Percentiles rank a stretch among this genome's conserved stretches.
phyloP scores from a whole-genome alignment of 805 yeast genomes.

The Kuraishia ogatae region DNA sequence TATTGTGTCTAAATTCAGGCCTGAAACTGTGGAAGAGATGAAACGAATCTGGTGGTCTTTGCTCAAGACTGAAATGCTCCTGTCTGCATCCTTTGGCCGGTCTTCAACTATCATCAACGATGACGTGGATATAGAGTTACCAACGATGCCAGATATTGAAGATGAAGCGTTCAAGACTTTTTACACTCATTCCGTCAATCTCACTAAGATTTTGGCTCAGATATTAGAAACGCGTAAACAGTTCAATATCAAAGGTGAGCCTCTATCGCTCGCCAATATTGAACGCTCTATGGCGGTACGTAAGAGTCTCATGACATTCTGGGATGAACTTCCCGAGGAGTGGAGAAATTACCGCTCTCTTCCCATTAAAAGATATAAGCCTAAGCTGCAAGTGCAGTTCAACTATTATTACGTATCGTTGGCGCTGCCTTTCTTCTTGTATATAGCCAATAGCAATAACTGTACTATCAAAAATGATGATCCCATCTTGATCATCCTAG shows the following conservation, averaged over 20 bases:
- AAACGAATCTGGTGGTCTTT: slow-evolving; percentile 36
- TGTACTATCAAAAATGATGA: slow-evolving; percentile 28
- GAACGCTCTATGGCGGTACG: slow-evolving; percentile 30
- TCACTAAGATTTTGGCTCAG: slow-evolving; percentile 29
- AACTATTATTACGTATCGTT: slow-evolving; percentile 32
- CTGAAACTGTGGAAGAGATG: slow-evolving; percentile 28
- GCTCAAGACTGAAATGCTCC: slow-evolving; percentile 29
- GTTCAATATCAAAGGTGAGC: slow-evolving; percentile 23
- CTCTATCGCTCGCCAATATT: slow-evolving; percentile 28
- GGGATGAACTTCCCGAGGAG: slow-evolving; percentile 22
- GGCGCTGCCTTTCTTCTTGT: slow-evolving; percentile 33
- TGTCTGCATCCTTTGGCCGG: slow-evolving; percentile 37
- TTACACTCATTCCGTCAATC: slow-evolving; percentile 23
- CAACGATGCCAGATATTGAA: slow-evolving; percentile 18
- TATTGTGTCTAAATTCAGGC: slow-evolving; percentile 24
- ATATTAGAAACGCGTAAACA: slow-evolving; percentile 30
- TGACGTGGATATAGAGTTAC: slow-evolving; percentile 34
- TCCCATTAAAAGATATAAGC: slow-evolving; percentile 28
- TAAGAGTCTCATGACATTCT: slow-evolving; percentile 24
- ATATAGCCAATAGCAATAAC: slow-evolving; percentile 27
- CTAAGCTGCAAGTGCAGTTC: slow-evolving; percentile 31
- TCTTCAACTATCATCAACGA: slow-evolving; percentile 34
- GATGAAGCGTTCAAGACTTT: slow-evolving; percentile 23
- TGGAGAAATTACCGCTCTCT: slow-evolving; percentile 24
- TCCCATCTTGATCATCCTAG: slow-evolving; percentile 29